phyloP scores from a whole-genome alignment of 1,284 basidiomycete genomes.

The Sporisorium sorghi region DNA sequence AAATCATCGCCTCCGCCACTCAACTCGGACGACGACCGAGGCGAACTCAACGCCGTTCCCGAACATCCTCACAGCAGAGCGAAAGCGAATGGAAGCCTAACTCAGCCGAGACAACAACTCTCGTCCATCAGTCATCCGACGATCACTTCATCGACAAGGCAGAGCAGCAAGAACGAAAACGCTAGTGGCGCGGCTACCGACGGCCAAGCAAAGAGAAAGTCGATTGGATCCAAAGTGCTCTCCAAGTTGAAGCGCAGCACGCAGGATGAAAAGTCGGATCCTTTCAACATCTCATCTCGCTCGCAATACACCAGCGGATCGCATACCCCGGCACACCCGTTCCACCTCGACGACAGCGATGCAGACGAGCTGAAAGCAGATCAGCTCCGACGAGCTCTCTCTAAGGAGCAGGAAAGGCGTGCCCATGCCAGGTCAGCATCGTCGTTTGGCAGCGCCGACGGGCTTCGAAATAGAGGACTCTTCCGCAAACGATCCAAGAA shows the following conservation, averaged over 20 bases:
- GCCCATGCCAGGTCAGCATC: constrained; percentile 18
- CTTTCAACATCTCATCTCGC: neutral
- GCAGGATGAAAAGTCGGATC: constrained; percentile 14
- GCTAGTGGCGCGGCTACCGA: neutral
- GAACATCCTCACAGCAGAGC: constrained; percentile 24
- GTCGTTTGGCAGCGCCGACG: constrained; percentile 17
- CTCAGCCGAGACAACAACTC: constrained; percentile 11
- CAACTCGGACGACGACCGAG: neutral
- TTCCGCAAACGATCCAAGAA: constrained; percentile 19
- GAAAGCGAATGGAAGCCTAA: neutral
- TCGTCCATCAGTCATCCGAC: constrained; percentile 10
- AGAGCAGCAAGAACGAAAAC: neutral
- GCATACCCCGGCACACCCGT: constrained; percentile 7
- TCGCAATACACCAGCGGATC: constrained; percentile 25
- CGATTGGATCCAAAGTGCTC: constrained; percentile 44
- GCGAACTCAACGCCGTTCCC: constrained; percentile 20
- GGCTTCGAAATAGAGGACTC: constrained; percentile 16
- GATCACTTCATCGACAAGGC: constrained; percentile 5
- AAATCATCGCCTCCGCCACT: neutral
- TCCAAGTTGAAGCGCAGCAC: constrained; percentile 31
- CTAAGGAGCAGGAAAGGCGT: constrained; percentile 22
- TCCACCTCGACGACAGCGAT: neutral
- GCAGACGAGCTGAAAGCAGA: constrained; percentile 3
- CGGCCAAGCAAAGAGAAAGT: constrained; percentile 14
- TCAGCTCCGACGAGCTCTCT: constrained; percentile 23